These are phyloP conservation scores for Avicennia marina DNA, from an alignment of 257 asterid genomes.

Conservation along the genomic window DNA sequence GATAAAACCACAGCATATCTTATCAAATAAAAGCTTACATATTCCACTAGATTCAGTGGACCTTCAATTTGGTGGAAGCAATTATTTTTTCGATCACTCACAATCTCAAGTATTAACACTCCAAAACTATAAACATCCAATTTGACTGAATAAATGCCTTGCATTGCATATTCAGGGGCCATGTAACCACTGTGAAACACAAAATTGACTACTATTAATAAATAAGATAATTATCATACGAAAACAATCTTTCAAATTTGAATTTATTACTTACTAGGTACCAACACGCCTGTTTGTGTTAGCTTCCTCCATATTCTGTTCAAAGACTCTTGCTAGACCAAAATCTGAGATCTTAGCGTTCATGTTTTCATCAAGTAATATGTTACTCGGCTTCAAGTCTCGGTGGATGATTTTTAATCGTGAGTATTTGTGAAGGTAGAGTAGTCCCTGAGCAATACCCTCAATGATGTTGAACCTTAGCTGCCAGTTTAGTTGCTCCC, in stretches of 20 bases:
- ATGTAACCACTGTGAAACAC: constrained; percentile 46
- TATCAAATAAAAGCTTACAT: constrained; percentile 31
- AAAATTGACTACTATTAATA: background rate
- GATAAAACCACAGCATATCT: background rate
- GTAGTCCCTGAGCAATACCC: constrained; percentile 53
- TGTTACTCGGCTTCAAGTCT: constrained; percentile 56
- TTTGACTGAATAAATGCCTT: constrained; percentile 56
- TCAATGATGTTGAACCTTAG: constrained; percentile 34
- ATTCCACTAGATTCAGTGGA: constrained; percentile 48
- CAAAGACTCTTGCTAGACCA: constrained; percentile 59
- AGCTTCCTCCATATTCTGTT: constrained; percentile 37
- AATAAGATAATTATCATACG: too few relatives aligned
- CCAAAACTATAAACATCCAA: constrained; percentile 66
- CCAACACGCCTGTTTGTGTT: constrained; percentile 49
- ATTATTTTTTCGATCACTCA: constrained; percentile 45
- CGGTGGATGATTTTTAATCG: constrained; percentile 53
- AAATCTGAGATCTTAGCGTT: constrained; percentile 65
- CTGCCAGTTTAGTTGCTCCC: constrained; percentile 30
- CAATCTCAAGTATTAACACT: constrained; percentile 49
- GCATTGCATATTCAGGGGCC: constrained; percentile 71
- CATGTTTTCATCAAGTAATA: constrained; percentile 54
- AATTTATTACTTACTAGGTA: constrained; percentile 40
- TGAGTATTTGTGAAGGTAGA: constrained; percentile 63
- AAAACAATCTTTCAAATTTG: too few relatives aligned
- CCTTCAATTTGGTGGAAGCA: constrained; percentile 40